Evolutionary conservation across 495 filamentous ascomycete genomes (phyloP).

Genomic region (Jackrogersella minutella): DNA sequence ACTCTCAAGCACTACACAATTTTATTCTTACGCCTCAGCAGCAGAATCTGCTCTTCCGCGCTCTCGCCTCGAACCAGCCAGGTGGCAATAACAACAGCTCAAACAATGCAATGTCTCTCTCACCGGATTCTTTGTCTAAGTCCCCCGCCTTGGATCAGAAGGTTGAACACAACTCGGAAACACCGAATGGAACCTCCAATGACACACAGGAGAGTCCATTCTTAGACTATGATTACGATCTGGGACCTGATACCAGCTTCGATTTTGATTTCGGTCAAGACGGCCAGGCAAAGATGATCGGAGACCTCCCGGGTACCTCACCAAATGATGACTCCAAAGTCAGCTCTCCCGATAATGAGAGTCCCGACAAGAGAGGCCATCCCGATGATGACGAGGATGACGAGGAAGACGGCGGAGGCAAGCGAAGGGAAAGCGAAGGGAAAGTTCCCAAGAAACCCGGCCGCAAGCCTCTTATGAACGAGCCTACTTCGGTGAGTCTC

Average conservation of each 20-base stretch:
- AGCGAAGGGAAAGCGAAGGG: constrained; percentile 81
- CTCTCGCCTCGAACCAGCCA: constrained; percentile 78
- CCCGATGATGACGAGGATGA: constrained; percentile 73
- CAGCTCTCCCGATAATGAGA: constrained; percentile 70
- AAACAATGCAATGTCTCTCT: constrained; percentile 54
- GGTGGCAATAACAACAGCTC: constrained; percentile 43
- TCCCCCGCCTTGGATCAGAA: constrained; percentile 56
- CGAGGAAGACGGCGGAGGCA: constrained; percentile 68
- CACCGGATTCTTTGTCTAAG: constrained; percentile 62
- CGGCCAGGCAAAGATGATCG: constrained; percentile 76
- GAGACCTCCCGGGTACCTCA: constrained; percentile 69
- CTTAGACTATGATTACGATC: constrained; percentile 77
- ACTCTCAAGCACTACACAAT: constrained; percentile 48
- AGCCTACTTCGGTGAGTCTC: constrained; percentile 88
- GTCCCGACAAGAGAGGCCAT: constrained; percentile 83
- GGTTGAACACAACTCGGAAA: neutral
- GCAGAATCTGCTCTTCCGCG: constrained; percentile 86
- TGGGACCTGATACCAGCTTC: constrained; percentile 59
- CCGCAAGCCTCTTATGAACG: constrained; percentile 92
- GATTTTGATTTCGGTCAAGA: constrained; percentile 74
- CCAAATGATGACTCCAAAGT: constrained; percentile 51
- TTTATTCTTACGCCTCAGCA: constrained; percentile 80
- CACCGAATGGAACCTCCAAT: constrained; percentile 44
- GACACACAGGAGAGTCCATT: constrained; percentile 77
- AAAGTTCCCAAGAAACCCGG: constrained; percentile 90